Percentiles rank a stretch among this genome's conserved stretches.
These are phyloP conservation scores for Sordariomycetes sp. DNA, from an alignment of 2,329 filamentous ascomycete species.

Conservation along the genomic window DNA sequence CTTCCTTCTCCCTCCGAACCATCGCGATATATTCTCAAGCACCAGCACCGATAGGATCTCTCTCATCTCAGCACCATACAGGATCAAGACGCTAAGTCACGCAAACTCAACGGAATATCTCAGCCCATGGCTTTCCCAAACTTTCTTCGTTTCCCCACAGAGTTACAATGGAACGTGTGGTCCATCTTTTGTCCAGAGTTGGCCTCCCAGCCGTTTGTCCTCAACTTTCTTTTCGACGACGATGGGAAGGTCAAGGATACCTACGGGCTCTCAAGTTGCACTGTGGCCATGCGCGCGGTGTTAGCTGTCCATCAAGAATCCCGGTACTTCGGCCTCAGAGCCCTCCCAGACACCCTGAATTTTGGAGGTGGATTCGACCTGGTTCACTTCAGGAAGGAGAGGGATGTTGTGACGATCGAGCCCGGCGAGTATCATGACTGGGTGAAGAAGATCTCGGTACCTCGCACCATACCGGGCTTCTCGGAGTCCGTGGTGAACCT, in stretches of 20 bases:
- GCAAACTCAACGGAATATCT: background rate
- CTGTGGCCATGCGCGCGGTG: background rate
- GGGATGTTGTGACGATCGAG: background rate
- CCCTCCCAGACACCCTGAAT: background rate
- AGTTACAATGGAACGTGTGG: background rate
- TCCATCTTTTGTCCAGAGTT: background rate
- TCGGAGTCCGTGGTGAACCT: background rate
- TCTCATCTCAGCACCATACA: too few species aligned
- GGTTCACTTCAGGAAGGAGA: background rate
- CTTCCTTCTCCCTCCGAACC: too few species aligned
- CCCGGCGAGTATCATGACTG: background rate
- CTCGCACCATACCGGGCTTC: background rate
- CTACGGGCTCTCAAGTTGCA: too few species aligned
- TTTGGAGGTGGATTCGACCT: background rate
- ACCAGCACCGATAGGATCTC: too few species aligned
- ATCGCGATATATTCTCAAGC: too few species aligned
- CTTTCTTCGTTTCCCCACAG: background rate
- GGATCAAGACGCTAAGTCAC: background rate
- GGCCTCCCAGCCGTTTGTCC: background rate
- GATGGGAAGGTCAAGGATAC: too few species aligned
- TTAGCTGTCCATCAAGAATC: background rate
- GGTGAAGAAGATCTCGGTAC: background rate
- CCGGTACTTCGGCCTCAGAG: background rate
- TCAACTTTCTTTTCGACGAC: background rate
- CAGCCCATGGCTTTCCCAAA: background rate